A percentile compares a stretch with the other conserved stretches of the same genome.
phyloP scores from a whole-genome alignment of 2,329 filamentous ascomycete genomes.

The Grosmannia serpens region DNA sequence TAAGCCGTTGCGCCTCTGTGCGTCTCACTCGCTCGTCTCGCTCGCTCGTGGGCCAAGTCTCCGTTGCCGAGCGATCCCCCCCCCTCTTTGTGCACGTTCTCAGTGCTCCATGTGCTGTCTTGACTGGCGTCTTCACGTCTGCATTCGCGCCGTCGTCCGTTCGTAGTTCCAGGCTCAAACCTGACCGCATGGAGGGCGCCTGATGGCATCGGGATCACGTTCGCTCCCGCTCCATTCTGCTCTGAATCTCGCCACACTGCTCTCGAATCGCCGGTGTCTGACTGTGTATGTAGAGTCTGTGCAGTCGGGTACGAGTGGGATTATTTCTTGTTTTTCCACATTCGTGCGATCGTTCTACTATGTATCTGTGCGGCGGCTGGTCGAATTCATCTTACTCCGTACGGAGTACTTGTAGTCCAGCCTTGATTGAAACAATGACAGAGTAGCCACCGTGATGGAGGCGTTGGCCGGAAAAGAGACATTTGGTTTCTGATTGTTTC shows the following conservation, averaged over 20 bases:
- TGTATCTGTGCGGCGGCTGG: background rate
- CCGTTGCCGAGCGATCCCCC: background rate
- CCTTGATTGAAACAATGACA: background rate
- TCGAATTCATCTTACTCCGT: background rate
- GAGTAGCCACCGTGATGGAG: too few species aligned
- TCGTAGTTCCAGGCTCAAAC: background rate
- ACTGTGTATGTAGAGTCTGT: background rate
- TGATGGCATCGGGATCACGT: background rate
- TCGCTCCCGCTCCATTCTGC: background rate
- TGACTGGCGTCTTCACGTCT: background rate
- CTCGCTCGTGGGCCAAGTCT: background rate
- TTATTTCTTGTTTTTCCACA: background rate
- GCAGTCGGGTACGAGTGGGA: too few species aligned
- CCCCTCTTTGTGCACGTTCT: background rate
- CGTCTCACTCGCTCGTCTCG: background rate
- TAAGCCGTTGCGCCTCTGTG: slow-evolving; percentile 17
- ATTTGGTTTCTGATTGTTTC: too few species aligned
- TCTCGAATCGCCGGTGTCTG: background rate
- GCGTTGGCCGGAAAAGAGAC: too few species aligned
- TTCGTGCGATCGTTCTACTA: background rate
- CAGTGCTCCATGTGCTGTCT: too few species aligned
- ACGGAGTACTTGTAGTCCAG: background rate
- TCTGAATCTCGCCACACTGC: background rate
- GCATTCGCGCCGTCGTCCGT: background rate
- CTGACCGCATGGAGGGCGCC: background rate